Evolutionary conservation across 2,329 filamentous ascomycete genomes (phyloP).

Genomic region (Diaporthe helianthi): DNA sequence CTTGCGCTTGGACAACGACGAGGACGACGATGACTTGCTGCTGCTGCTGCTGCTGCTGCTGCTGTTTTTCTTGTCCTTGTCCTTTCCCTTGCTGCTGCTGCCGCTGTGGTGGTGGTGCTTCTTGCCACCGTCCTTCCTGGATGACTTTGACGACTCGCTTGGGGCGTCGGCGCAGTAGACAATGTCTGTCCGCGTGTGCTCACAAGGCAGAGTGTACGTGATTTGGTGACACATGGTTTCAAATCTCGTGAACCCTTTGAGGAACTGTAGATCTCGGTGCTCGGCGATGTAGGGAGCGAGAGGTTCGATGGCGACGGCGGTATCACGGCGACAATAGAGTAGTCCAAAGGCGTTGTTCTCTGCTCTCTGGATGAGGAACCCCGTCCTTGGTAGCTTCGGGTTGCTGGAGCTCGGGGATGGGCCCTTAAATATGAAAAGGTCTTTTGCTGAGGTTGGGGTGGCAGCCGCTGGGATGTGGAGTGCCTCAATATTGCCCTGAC

Average conservation of each 20-base stretch:
- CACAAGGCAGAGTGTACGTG: conserved; percentile 58
- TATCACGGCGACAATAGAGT: neutral
- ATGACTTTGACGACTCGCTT: conserved; percentile 24
- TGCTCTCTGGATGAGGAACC: neutral
- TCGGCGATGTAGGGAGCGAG: neutral
- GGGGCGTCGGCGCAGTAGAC: conserved; percentile 54
- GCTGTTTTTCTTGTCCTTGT: conserved; percentile 38
- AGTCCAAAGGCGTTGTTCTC: neutral
- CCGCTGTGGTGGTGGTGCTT: conserved; percentile 30
- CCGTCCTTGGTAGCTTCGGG: neutral
- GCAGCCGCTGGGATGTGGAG: neutral
- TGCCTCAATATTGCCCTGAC: neutral
- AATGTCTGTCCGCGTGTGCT: conserved; percentile 55
- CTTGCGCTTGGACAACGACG: conserved; percentile 40
- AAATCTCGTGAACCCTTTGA: conserved; percentile 16
- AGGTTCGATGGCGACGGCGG: neutral
- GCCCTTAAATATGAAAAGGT: neutral
- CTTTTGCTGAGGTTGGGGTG: conserved; percentile 2
- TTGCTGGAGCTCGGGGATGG: neutral
- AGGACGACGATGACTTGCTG: conserved; percentile 32
- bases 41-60: conserved; percentile 12
- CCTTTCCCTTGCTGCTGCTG: conserved; percentile 22
- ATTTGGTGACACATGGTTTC: conserved; percentile 56
- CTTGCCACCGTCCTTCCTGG: conserved; percentile 29
- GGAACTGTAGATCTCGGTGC: neutral